Conservation (phyloP, 1,284 basidiomycete genomes). For the Coriolopsis trogii region DNA sequence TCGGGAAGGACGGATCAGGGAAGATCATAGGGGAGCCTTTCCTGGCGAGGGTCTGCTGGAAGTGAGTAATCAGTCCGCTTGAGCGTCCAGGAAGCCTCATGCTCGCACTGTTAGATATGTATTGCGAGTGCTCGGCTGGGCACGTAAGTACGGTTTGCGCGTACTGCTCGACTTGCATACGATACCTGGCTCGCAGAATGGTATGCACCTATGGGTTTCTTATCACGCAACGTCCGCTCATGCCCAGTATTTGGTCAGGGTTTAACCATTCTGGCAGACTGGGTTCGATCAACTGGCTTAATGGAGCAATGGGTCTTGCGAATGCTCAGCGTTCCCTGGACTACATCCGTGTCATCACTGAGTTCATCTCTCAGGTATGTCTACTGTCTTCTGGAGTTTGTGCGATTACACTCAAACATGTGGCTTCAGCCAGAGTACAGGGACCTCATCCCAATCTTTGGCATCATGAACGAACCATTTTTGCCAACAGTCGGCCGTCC, state of each 20-base stretch:
- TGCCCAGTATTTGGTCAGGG: slow-evolving; percentile 28
- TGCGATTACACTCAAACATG: neutral
- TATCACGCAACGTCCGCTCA: neutral
- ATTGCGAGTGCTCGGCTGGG: slow-evolving; percentile 77
- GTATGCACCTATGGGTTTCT: too few species aligned
- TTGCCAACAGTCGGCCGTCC: slow-evolving; percentile 41
- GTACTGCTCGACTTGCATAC: slow-evolving; percentile 87
- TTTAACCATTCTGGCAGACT: slow-evolving; percentile 54
- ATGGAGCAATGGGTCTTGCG: slow-evolving; percentile 62
- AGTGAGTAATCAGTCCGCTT: slow-evolving; percentile 25
- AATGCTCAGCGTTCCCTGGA: slow-evolving; percentile 63
- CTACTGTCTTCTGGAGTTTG: too few species aligned
- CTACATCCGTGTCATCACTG: slow-evolving; percentile 56
- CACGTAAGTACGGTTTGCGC: slow-evolving; percentile 87
- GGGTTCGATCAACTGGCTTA: slow-evolving; percentile 58
- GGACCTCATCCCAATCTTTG: slow-evolving; percentile 52
- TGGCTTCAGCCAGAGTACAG: slow-evolving; percentile 42
- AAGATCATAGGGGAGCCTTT: slow-evolving; percentile 36
- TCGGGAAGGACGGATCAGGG: slow-evolving; percentile 28
- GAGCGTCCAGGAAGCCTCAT: neutral
- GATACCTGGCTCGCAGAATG: slow-evolving; percentile 78
- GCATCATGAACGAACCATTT: slow-evolving; percentile 45
- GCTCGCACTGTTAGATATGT: slow-evolving; percentile 55
- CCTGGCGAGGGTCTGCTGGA: slow-evolving; percentile 37
- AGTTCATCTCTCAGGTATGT: slow-evolving; percentile 53